Base-by-base conservation (phyloP, 371 early-diverging fungal genomes). In the Saksenaea oblongispora region DNA sequence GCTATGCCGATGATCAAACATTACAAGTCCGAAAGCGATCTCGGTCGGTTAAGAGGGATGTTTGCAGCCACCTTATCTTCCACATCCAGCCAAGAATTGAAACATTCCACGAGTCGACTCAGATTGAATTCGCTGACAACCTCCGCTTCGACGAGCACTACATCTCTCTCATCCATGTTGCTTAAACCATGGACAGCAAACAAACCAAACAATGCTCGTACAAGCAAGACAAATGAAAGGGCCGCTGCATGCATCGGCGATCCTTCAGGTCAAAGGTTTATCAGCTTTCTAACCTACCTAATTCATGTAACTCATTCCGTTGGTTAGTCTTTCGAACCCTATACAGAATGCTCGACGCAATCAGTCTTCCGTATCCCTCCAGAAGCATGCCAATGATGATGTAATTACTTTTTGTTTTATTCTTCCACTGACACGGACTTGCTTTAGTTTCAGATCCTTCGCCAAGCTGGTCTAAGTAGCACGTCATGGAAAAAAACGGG, bases 21-120 rank as follows among this genome's bases (percentile, higher is more conserved):
- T 10, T 65, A 71, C 58, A 66, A 71, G 34, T 79, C 79, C 0
- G 79, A 79, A 58, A 71, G 66, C n/a, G 80, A 79, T 34, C 60
- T 76, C 1, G 53, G 65, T 22, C 62, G 65, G 9, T 55, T 79
- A 8, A 59, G 57, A 26, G 42, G 59, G 24, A 58, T 65, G 11
- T 58, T 69, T 34, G 53, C 58, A 9, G 64, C 72, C 13, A 31
- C 31, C 2, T 31, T 31, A 31, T 31, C 57, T 57, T 11, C 65
- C 11, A 17, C 56, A 13, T 11, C 56, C 53, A n/a, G 11, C 17
- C 10, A 62, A 57, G 42, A 47, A 17, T 22, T 47, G 24, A 47
- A 22, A 47, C 5, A 1, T 4, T 17, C 51, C 22, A 47, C 17
- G 13, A 28, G 31, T 26, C 56, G n/a, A 15, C 35, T 17, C 34